Percentiles rank a stretch among this genome's conserved stretches.
Evolutionary conservation across 1,139 yeast genomes (phyloP).

Genomic region (Kazachstania sp.): DNA sequence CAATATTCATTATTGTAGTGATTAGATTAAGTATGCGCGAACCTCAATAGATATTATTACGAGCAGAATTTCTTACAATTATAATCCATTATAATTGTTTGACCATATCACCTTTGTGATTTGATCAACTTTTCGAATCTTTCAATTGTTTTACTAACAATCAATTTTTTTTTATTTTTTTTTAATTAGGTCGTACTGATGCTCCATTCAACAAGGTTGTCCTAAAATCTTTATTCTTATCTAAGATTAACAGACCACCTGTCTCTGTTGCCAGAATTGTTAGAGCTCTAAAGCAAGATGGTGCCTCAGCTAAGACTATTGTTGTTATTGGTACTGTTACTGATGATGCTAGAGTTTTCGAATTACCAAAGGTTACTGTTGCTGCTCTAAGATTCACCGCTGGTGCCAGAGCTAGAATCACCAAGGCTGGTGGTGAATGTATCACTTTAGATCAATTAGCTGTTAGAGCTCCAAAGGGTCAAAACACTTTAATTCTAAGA

Average conservation of each 20-base stretch:
- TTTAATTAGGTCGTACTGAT: constrained; percentile 80
- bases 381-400: constrained; percentile 99
- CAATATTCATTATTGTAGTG: background rate
- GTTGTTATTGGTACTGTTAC: constrained; percentile 99
- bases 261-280: constrained; percentile 90
- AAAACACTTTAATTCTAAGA: constrained; percentile 94
- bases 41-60: constrained; percentile 1
- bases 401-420: constrained; percentile 95
- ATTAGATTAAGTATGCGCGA: constrained; percentile 6
- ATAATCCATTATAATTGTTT: too few relatives aligned
- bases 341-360: constrained; percentile 90
- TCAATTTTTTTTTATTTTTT: constrained; percentile 4
- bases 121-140: background rate
- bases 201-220: constrained; percentile 97
- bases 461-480: constrained; percentile 98
- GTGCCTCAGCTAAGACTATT: constrained; percentile 82
- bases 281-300: constrained; percentile 74
- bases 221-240: constrained; percentile 89
- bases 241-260: constrained; percentile 99
- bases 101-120: background rate
- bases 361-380: constrained; percentile 92
- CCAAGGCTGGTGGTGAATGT: constrained; percentile 99
- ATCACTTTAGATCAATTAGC: constrained; percentile 99
- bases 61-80: constrained; percentile 7
- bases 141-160: constrained; percentile 4